Evolutionary conservation across 2,329 filamentous ascomycete species (phyloP).

Genomic region (Neoscytalidium dimidiatum): DNA sequence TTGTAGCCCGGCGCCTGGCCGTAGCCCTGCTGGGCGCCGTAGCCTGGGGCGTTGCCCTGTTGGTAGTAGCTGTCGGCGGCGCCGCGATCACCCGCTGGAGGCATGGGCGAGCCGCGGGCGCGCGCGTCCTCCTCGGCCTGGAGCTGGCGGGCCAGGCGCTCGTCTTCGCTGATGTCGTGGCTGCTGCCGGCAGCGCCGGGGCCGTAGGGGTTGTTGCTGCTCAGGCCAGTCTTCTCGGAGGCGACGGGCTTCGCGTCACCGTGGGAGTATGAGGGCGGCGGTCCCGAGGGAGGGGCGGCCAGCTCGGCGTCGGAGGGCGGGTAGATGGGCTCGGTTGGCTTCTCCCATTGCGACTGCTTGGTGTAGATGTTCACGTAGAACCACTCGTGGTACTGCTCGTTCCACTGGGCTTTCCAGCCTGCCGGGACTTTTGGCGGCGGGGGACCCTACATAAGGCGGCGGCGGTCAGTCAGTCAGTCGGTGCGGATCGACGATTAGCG

Average conservation of each 20-base stretch:
- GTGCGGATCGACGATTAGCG: constrained; percentile 20
- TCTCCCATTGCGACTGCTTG: constrained; percentile 89
- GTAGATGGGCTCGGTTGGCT: constrained; percentile 69
- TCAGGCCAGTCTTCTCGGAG: constrained; percentile 51
- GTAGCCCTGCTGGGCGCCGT: constrained; percentile 32
- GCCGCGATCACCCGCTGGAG: constrained; percentile 32
- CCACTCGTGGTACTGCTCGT: constrained; percentile 86
- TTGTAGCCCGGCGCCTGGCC: constrained; percentile 30
- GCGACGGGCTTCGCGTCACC: constrained; percentile 46
- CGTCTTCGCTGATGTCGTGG: constrained; percentile 63
- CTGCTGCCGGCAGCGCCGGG: constrained; percentile 22
- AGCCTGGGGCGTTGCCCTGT: constrained; percentile 22
- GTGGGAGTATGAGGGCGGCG: constrained; percentile 67
- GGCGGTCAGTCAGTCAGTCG: not conserved
- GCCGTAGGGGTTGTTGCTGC: constrained; percentile 74
- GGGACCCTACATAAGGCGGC: constrained; percentile 46
- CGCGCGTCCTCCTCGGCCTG: constrained; percentile 82
- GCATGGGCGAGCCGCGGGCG: constrained; percentile 35
- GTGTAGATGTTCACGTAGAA: constrained; percentile 91
- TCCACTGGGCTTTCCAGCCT: constrained; percentile 85
- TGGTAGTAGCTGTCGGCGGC: constrained; percentile 49
- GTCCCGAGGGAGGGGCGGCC: constrained; percentile 56
- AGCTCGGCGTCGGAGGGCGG: constrained; percentile 47
- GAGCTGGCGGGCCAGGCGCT: constrained; percentile 70
- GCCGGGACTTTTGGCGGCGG: constrained; percentile 67